Conservation (phyloP, 164 flowering plant species). For the Umbellularia californica region DNA sequence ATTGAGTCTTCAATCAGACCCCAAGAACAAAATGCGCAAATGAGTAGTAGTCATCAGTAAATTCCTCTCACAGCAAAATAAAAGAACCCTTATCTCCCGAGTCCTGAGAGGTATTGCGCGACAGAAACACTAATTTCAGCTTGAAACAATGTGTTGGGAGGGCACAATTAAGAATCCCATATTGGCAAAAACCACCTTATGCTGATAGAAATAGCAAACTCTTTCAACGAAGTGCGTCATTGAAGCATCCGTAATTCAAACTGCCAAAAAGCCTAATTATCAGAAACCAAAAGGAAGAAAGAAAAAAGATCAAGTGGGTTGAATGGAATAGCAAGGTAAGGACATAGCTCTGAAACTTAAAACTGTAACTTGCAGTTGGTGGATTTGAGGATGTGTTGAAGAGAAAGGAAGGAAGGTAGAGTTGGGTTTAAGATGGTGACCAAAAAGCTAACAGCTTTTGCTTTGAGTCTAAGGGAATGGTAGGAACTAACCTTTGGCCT, state of each 20-base stretch:
- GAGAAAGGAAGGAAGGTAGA: conserved; percentile 28
- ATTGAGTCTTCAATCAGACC: not conserved
- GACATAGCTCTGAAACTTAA: too few relatives aligned
- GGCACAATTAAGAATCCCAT: too few relatives aligned
- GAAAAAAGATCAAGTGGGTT: not conserved
- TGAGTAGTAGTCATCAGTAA: too few relatives aligned
- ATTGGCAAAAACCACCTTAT: not conserved
- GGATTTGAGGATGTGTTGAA: conserved; percentile 6
- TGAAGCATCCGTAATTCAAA: not conserved
- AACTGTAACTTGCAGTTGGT: not conserved
- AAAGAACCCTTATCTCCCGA: too few relatives aligned
- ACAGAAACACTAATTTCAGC: too few relatives aligned
- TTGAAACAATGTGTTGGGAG: too few relatives aligned
- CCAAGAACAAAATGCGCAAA: not conserved
- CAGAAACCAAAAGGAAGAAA: not conserved
- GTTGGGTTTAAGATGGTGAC: conserved; percentile 78
- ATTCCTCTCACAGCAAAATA: too few relatives aligned
- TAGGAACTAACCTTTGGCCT: conserved; percentile 53
- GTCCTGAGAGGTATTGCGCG: too few relatives aligned
- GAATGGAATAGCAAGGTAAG: not conserved
- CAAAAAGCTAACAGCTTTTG: conserved; percentile 65
- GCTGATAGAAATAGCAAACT: not conserved
- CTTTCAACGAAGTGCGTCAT: not conserved
- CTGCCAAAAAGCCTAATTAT: not conserved
- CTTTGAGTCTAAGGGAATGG: conserved; percentile 58